Percentiles rank a stretch among this genome's conserved stretches.
These are phyloP conservation scores for Hylodesmum podocarpum DNA, from an alignment of 306 rosid species.

Conservation along the genomic window DNA sequence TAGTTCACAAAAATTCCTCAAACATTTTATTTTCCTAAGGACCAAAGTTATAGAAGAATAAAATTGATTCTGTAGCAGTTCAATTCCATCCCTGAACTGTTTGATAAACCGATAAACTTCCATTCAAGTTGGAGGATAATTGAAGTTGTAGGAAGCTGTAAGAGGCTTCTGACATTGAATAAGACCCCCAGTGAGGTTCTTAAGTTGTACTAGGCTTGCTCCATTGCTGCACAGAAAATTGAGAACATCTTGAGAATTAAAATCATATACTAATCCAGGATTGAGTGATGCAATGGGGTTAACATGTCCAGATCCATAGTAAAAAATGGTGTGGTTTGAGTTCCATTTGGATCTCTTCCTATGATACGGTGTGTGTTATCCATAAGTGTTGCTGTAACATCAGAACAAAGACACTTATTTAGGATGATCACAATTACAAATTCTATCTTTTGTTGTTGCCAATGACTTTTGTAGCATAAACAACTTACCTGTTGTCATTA, in stretches of 20 bases:
- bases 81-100: too few relatives aligned
- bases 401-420: constrained; percentile 1
- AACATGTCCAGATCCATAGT: constrained; percentile 64
- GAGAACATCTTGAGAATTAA: constrained; percentile 55
- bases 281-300: constrained; percentile 59
- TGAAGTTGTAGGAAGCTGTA: constrained; percentile 56
- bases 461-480: not conserved
- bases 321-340: constrained; percentile 56
- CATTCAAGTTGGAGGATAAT: constrained; percentile 68
- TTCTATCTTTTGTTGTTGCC: not conserved
- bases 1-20: too few relatives aligned
- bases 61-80: too few relatives aligned
- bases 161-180: constrained; percentile 46
- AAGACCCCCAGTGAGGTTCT: constrained; percentile 50
- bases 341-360: constrained; percentile 71
- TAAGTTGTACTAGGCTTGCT: constrained; percentile 56
- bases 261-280: constrained; percentile 61
- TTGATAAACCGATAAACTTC: constrained; percentile 57
- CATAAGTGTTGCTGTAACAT: constrained; percentile 46
- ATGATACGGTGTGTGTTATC: constrained; percentile 46
- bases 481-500: constrained; percentile 57
- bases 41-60: too few relatives aligned
- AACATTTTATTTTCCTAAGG: too few relatives aligned
- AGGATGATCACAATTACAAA: not conserved
- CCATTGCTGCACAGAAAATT: constrained; percentile 61